phyloP scores from a whole-genome alignment of 2,329 filamentous ascomycete species.

The Pseudogymnoascus sp. region DNA sequence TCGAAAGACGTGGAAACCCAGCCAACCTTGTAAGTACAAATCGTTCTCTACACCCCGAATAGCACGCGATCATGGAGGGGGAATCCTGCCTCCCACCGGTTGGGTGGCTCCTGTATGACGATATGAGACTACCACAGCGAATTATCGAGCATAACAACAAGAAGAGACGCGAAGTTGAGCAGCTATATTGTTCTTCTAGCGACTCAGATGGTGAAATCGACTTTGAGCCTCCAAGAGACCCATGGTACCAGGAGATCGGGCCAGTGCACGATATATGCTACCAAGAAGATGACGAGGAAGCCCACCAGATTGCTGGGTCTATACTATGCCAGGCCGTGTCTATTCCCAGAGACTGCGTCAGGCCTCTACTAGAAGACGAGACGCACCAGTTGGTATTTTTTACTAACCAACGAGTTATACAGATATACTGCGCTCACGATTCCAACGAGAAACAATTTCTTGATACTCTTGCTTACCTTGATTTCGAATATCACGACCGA shows the following conservation, averaged over 20 bases:
- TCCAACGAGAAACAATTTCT: constrained; percentile 13
- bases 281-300: background rate
- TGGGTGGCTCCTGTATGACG: background rate
- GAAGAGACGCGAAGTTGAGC: background rate
- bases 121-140: background rate
- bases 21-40: constrained; percentile 3
- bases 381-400: constrained; percentile 22
- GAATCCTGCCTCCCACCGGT: background rate
- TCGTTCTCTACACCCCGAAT: background rate
- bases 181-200: background rate
- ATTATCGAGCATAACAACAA: background rate
- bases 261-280: constrained; percentile 1
- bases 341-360: background rate
- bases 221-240: background rate
- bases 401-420: constrained; percentile 24
- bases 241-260: constrained; percentile 7
- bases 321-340: background rate
- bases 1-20: constrained; percentile 2
- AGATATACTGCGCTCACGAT: constrained; percentile 25
- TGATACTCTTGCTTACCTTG: background rate
- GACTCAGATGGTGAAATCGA: background rate
- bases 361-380: constrained; percentile 5
- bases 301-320: background rate
- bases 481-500: background rate
- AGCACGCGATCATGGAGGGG: constrained; percentile 2